Evolutionary conservation across 192 early-diverging fungal species (phyloP), one percentile per base, ranked within the genome.

Genomic region (Umbelopsis sp.): DNA sequence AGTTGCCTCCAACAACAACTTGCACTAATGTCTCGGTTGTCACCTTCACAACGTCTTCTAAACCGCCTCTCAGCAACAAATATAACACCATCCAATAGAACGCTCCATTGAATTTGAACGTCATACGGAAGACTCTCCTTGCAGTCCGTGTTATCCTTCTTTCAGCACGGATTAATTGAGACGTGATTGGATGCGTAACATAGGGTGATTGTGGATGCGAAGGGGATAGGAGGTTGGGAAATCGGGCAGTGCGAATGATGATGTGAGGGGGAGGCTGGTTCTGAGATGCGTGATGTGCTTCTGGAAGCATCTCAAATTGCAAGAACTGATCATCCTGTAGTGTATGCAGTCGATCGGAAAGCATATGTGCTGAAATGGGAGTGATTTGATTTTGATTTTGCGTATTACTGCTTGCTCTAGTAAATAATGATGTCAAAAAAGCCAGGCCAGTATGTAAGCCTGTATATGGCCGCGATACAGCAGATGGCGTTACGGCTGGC

Each of bases 31-130:
- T 61, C 13, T 61, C 55, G 27, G 55, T 61, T 4, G 52, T 37
- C 37, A 20, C 44, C n/a, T 67, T 64, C 3, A 73, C 44, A 25
- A 61, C 66, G 9, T 73, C 61, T 58, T 78, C 76, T 10, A 78
- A 58, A 8, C 71, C 71, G 4, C 76, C 76, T 49, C 76, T 48
- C 12, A 78, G 37, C 10, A 78, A 66, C 21, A 73, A 23, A 21
- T 78, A 78, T 2, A 78, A 21, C 15, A 78, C 25, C 2, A 78
- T 16, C 76, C 76, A 78, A 45, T 78, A 78, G 22, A 78, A 51
- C 0, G 76, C 68, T 5, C 76, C 76, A 46, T 78, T 69, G 33
- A 70, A 69, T 16, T 67, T 68, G 53, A 78, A 78, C 2, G 76
- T 70, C 1, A 68, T 30, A 22, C 64, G 55, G 16, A 78, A 78